These are phyloP conservation scores for Suillus placidus DNA, from an alignment of 768 basidiomycete genomes.

Conservation along the genomic window DNA sequence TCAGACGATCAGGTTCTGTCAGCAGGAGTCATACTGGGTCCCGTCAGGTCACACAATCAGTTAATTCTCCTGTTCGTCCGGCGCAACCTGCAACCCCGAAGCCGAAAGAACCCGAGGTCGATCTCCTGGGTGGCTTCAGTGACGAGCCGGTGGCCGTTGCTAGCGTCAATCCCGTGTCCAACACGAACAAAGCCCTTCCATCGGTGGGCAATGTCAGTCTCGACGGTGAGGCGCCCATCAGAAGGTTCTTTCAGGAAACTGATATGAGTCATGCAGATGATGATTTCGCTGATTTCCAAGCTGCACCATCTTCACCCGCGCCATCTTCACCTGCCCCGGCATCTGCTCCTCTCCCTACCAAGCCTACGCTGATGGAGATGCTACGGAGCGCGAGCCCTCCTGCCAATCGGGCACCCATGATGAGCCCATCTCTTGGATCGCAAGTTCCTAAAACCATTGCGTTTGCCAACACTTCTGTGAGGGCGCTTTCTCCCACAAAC, in stretches of 20 bases:
- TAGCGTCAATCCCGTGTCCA: conserved; percentile 14
- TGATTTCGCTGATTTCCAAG: conserved; percentile 87
- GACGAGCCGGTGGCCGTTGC: conserved; percentile 49
- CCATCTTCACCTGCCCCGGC: conserved; percentile 27
- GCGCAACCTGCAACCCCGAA: conserved; percentile 39
- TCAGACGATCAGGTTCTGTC: conserved; percentile 43
- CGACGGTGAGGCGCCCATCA: conserved; percentile 26
- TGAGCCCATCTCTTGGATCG: conserved; percentile 15
- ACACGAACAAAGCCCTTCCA: conserved; percentile 35
- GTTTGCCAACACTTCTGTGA: conserved; percentile 21
- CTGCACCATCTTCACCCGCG: conserved; percentile 49
- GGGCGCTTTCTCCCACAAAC: conserved; percentile 33
- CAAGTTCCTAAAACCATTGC: conserved; percentile 20
- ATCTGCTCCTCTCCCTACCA: conserved; percentile 38
- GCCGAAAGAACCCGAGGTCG: conserved; percentile 55
- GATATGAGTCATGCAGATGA: conserved; percentile 53
- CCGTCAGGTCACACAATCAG: conserved; percentile 37
- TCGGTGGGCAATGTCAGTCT: conserved; percentile 23
- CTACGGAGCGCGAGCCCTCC: conserved; percentile 38
- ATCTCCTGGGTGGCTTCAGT: conserved; percentile 80
- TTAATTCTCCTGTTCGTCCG: conserved; percentile 12
- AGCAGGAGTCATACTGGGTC: conserved; percentile 41
- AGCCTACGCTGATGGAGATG: conserved; percentile 51
- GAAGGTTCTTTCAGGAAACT: conserved; percentile 10
- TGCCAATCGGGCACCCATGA: conserved; percentile 19